phyloP scores from a whole-genome alignment of 148 eudicot species.

The Rhododendron molle region DNA sequence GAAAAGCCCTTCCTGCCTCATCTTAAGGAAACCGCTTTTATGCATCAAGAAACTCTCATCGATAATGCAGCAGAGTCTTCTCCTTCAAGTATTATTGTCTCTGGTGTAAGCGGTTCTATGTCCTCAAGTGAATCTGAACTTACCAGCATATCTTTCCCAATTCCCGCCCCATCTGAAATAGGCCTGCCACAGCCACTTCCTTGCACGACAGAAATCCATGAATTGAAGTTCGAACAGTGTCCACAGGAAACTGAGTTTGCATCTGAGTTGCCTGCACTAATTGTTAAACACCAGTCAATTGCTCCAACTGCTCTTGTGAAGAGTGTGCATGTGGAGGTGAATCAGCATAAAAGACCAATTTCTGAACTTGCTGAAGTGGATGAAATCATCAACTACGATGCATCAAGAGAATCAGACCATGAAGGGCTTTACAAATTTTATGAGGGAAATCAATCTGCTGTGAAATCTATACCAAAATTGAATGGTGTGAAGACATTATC shows the following conservation, averaged over 20 bases:
- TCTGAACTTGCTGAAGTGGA: conserved; percentile 23
- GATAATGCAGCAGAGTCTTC: conserved; percentile 16
- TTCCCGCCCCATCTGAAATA: conserved; percentile 21
- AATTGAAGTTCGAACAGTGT: conserved; percentile 14
- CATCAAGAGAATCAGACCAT: conserved; percentile 26
- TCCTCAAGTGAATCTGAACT: conserved; percentile 23
- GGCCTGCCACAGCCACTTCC: conserved; percentile 17
- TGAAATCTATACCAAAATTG: conserved; percentile 20
- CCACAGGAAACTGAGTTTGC: conserved; percentile 29
- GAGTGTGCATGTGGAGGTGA: conserved; percentile 14
- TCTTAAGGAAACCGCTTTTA: conserved; percentile 18
- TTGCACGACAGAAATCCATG: conserved; percentile 13
- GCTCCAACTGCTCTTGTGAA: conserved; percentile 23
- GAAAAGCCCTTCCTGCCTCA: conserved; percentile 15
- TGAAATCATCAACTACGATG: conserved; percentile 16
- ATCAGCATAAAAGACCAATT: conserved; percentile 12
- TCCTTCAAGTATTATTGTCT: conserved; percentile 17
- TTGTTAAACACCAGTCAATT: conserved; percentile 18
- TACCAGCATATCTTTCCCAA: conserved; percentile 18
- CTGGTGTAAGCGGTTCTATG: conserved; percentile 20
- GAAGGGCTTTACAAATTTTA: conserved; percentile 57
- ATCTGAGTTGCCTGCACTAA: conserved; percentile 18
- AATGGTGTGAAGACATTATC: conserved; percentile 26
- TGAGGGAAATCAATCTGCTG: conserved; percentile 28
- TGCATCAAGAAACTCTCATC: conserved; percentile 25